Percentiles rank a stretch among this genome's conserved stretches.
These are phyloP conservation scores for Phialophora macrospora DNA, from an alignment of 2,329 filamentous ascomycete genomes.

Conservation along the genomic window DNA sequence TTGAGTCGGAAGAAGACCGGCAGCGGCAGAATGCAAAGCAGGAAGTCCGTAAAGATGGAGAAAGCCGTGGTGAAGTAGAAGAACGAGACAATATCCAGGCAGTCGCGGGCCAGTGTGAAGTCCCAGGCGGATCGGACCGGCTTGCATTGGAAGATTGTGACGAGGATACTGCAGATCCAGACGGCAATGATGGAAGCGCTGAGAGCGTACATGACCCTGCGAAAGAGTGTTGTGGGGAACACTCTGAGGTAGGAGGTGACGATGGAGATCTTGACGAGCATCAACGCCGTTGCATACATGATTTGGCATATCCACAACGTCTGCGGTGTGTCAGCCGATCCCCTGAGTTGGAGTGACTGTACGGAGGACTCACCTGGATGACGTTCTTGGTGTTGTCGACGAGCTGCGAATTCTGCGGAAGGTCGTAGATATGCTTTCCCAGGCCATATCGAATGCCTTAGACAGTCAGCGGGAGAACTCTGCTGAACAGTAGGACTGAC, in stretches of 20 bases:
- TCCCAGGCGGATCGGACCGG: slow-evolving; percentile 52
- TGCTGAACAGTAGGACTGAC: background rate
- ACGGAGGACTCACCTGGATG: slow-evolving; percentile 29
- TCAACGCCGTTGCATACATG: slow-evolving; percentile 53
- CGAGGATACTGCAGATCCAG: slow-evolving; percentile 48
- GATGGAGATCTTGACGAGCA: slow-evolving; percentile 45
- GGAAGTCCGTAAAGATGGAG: slow-evolving; percentile 65
- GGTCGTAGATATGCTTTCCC: slow-evolving; percentile 42
- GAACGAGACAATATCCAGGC: slow-evolving; percentile 57
- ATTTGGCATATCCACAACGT: slow-evolving; percentile 55
- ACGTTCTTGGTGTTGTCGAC: slow-evolving; percentile 37
- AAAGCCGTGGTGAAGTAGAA: slow-evolving; percentile 62
- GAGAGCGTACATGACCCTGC: slow-evolving; percentile 34
- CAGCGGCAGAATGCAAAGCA: slow-evolving; percentile 59
- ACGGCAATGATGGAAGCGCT: slow-evolving; percentile 32
- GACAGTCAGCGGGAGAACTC: background rate
- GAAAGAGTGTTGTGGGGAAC: slow-evolving; percentile 39
- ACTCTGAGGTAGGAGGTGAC: slow-evolving; percentile 44
- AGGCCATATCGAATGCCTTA: slow-evolving; percentile 41
- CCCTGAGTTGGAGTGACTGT: slow-evolving; percentile 3
- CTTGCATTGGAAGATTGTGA: slow-evolving; percentile 53
- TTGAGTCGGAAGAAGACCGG: slow-evolving; percentile 54
- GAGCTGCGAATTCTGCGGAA: slow-evolving; percentile 36
- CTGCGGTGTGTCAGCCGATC: slow-evolving; percentile 36
- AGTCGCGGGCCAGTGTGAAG: slow-evolving; percentile 45